Percentiles rank a stretch among this genome's conserved stretches.
Evolutionary conservation across 768 basidiomycete species (phyloP).

Genomic region (Tricholoma saponaceum): DNA sequence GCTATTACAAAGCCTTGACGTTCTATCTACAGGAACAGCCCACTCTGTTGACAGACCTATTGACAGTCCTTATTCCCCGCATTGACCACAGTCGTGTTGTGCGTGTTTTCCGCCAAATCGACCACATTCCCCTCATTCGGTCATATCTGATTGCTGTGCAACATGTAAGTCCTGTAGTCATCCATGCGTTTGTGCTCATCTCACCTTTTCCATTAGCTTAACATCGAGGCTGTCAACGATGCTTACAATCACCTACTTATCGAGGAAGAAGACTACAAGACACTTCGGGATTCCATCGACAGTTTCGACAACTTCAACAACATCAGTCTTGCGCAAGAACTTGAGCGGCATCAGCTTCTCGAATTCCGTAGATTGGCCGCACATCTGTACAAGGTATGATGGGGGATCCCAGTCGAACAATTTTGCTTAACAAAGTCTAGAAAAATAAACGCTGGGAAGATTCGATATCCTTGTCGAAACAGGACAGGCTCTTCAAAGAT

Average conservation of each 20-base stretch:
- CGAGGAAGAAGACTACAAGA: slow-evolving; percentile 99
- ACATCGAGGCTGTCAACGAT: slow-evolving; percentile 96
- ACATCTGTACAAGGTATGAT: slow-evolving; percentile 85
- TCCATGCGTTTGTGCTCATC: background rate
- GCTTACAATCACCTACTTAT: slow-evolving; percentile 98
- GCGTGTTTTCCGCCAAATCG: slow-evolving; percentile 90
- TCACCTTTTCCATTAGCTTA: slow-evolving; percentile 50
- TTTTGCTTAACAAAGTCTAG: slow-evolving; percentile 30
- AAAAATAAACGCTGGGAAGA: slow-evolving; percentile 97
- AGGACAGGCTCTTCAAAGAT: slow-evolving; percentile 96
- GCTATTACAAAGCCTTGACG: slow-evolving; percentile 92
- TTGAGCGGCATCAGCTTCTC: slow-evolving; percentile 87
- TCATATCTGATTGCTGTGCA: slow-evolving; percentile 97
- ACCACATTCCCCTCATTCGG: slow-evolving; percentile 93
- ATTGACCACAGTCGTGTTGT: slow-evolving; percentile 96
- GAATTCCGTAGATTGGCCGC: slow-evolving; percentile 96
- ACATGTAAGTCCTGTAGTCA: slow-evolving; percentile 50
- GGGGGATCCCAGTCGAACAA: background rate
- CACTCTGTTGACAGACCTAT: slow-evolving; percentile 85
- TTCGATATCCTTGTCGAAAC: slow-evolving; percentile 91
- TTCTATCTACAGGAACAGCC: slow-evolving; percentile 97
- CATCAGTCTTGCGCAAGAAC: slow-evolving; percentile 73
- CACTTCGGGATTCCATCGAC: slow-evolving; percentile 94
- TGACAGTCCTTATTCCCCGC: slow-evolving; percentile 88
- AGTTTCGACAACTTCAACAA: slow-evolving; percentile 99